Base-by-base conservation (phyloP, 495 filamentous ascomycete species). In the Neurospora sp. region DNA sequence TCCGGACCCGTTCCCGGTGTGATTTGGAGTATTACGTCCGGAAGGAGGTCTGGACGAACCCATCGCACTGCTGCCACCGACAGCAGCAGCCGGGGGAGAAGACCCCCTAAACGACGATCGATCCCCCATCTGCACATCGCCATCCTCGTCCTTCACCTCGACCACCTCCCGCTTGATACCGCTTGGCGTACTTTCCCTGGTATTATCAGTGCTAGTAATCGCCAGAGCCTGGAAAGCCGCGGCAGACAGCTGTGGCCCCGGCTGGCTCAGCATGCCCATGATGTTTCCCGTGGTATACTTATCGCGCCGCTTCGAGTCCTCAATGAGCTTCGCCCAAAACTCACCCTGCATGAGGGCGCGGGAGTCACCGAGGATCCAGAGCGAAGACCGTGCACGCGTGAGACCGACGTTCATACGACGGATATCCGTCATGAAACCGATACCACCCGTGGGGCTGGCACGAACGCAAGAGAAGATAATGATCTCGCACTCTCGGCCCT, bases 391-490 rank as follows among this genome's bases (percentile, higher is more conserved):
- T 12, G 96, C 96, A 85, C 96, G 89, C 8, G 96, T 99, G 59
- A 99, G 84, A 83, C 96, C 96, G 78, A 99, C 96, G 83, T 99
- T 99, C 96, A 99, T 99, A 88, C 96, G 96, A 70, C 96, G 90
- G 78, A 99, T 97, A 83, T 99, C 96, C 61, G 91, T 90, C 86
- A 99, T 90, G 88, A 99, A 99, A 86, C 96, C 96, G 78, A 99
- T 97, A 76, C 96, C 93, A 39, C 94, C 93, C 39, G 89, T 92
- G 12, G 89, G 84, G 17, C 92, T 94, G 40, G 96, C 94, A 81
- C 96, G 89, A 40, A 99, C 96, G 80, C 96, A 99, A 69, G 96
- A 98, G 84, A 99, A 99, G 72, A 99, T 98, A 78, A 99, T 98
- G 74, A 99, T 90, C 80, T 99, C 96, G 78, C 93, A 94, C 82